phyloP scores from a whole-genome alignment of 2,329 filamentous ascomycete genomes.

The Diaporthe vexans region DNA sequence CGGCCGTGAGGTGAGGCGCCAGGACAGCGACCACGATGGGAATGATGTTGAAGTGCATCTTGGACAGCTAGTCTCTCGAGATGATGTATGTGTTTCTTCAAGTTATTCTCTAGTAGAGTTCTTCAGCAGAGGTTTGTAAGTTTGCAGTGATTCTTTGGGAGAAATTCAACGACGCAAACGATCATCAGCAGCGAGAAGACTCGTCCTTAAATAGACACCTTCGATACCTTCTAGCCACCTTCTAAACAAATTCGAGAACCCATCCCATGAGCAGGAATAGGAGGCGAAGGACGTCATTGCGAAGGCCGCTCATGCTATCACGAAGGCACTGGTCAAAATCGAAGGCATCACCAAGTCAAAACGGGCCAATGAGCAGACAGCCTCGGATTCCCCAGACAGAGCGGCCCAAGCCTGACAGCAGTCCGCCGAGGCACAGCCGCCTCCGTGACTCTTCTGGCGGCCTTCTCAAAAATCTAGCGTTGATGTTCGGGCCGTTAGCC shows the following conservation, averaged over 20 bases:
- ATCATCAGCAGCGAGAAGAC: neutral
- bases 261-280: neutral
- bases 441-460: neutral
- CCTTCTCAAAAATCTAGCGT: conserved; percentile 4
- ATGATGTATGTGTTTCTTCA: neutral
- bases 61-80: neutral
- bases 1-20: neutral
- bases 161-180: neutral
- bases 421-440: neutral
- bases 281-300: neutral
- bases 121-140: neutral
- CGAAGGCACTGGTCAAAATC: neutral
- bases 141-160: neutral
- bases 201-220: neutral
- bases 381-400: neutral
- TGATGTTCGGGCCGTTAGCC: neutral
- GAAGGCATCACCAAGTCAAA: conserved; percentile 3
- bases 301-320: neutral
- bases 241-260: neutral
- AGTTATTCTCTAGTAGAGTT: neutral
- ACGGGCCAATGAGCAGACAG: neutral
- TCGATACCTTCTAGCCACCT: neutral
- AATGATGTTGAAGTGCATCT: neutral
- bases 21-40: neutral
- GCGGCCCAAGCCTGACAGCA: neutral